Conservation (phyloP, 2,329 filamentous ascomycete species). For the Sporothrix brasiliensis region DNA sequence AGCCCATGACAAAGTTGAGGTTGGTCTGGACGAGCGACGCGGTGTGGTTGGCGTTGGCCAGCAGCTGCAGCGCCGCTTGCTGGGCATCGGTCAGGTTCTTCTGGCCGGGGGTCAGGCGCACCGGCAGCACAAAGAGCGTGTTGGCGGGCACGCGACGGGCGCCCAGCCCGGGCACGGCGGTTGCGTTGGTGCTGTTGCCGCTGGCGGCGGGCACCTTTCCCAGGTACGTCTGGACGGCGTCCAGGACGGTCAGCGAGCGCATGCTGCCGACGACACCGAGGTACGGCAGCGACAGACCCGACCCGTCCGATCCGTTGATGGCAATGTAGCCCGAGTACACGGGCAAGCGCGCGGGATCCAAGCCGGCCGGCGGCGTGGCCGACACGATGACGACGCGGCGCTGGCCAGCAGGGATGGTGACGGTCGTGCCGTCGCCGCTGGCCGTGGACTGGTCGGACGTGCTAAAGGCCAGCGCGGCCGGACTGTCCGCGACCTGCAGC, state of each 20-base stretch:
- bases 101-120: constrained; percentile 43
- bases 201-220: constrained; percentile 30
- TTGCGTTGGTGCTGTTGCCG: not conserved
- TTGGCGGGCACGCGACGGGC: constrained; percentile 40
- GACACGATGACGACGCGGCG: constrained; percentile 53
- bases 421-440: constrained; percentile 40
- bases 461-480: constrained; percentile 51
- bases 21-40: constrained; percentile 47
- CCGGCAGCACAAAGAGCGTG: constrained; percentile 49
- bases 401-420: constrained; percentile 50
- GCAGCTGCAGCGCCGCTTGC: constrained; percentile 32
- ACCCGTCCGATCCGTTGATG: constrained; percentile 50
- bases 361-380: constrained; percentile 46
- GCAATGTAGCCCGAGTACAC: constrained; percentile 55
- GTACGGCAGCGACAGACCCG: constrained; percentile 47
- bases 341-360: constrained; percentile 48
- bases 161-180: not conserved
- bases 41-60: constrained; percentile 35
- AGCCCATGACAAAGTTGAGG: constrained; percentile 51
- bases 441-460: not conserved
- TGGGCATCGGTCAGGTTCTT: constrained; percentile 38
- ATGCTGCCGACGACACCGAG: constrained; percentile 42
- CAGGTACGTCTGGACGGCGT: constrained; percentile 31
- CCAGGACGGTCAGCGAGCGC: constrained; percentile 30
- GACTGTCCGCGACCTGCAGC: constrained; percentile 42